Evolutionary conservation across 371 early-diverging fungal genomes (phyloP), one percentile per base, ranked within the genome.

Genomic region (Mortierella sp.): DNA sequence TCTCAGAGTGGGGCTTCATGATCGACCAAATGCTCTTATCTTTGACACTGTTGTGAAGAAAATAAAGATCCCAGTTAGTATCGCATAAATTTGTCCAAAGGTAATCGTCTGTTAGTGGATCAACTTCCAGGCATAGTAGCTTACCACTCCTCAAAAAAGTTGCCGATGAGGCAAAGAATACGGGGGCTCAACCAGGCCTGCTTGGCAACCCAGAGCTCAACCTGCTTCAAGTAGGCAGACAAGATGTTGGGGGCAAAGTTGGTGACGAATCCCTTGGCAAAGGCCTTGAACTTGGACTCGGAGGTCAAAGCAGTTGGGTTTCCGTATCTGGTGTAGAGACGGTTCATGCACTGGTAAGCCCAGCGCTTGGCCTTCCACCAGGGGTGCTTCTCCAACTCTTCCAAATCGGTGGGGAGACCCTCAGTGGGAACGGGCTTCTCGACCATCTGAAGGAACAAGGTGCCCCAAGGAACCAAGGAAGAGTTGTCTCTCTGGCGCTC

Each of bases 311-410:
- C 83, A 4, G 93, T 89, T 40, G 93, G 94, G 72, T 94, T 93
- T 55, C 96, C 96, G 77, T 95, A 96, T 64, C 82, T 65, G 47
- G 85, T 79, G 76, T 97, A 96, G 31, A 96, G 86, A 45, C 90
- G 91, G 86, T 97, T 95, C 71, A 98, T 81, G 86, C 94, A 94
- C 66, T 92, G 91, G 74, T 91, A 93, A 0, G 98, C 96, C 98
- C 99, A 97, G 76, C 97, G 98, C 86, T 97, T 97, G n/a, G 95
- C 94, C 88, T 96, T 96, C 94, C 95, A 95, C 93, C 94, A 96
- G n/a, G 92, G 91, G 81, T 94, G 92, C 74, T 90, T 92, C 72
- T 94, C 96, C 52, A 93, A 86, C 44, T 95, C 97, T 53, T 92
- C 94, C 14, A 85, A 85, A 61, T 91, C 91, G 7, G 90, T 83